Base-by-base conservation (phyloP, 2,329 filamentous ascomycete genomes). In the Fusarium azukiicola region DNA sequence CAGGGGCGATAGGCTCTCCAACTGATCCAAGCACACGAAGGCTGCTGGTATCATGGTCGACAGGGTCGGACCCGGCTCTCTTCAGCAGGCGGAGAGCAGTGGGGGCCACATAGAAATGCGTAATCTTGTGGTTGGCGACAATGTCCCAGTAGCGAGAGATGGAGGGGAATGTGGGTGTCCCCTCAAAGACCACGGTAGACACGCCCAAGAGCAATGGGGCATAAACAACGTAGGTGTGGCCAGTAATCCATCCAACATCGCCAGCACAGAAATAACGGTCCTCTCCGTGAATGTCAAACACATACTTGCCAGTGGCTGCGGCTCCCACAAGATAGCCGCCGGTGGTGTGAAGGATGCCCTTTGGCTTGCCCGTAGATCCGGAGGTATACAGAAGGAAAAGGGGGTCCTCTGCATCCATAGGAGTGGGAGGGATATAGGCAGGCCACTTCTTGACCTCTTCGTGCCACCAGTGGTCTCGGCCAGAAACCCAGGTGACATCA, bases 71-170 rank as follows among this genome's bases (percentile, higher is more conserved):
- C 72, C 97, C 97, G 47, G 97, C 97, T 81, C 97, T 95, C 93
- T 99, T 99, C 84, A 99, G 90, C 79, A 99, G 87, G 80, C 97
- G 94, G 85, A 99, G 90, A 9, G 97, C 97, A 21, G 97, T 99
- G 10, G 97, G 97, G 2, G 97, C 97, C 74, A 98, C 97, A 85
- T 99, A 99, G 90, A 99, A 99, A 83, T 99, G 97, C 21, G 96
- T 98, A 78, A 99, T 96, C 76, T 95, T 91, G 89, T 98, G 95
- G 90, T 97, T 96, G 79, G 96, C 96, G 86, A 98, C 96, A 64
- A 98, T 96, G 79, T 98, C 96, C 97, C 97, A 99, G 90, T 99
- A 99, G 79, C 97, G 94, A 74, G 96, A 98, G 90, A 98, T 98
- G 89, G 97, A 94, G 78, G 97, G 97, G 86, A 98, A 98, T 21